Evolutionary conservation across 805 yeast genomes (phyloP), one percentile per base, ranked within the genome.

Genomic region (Lachancea quebecensis): DNA sequence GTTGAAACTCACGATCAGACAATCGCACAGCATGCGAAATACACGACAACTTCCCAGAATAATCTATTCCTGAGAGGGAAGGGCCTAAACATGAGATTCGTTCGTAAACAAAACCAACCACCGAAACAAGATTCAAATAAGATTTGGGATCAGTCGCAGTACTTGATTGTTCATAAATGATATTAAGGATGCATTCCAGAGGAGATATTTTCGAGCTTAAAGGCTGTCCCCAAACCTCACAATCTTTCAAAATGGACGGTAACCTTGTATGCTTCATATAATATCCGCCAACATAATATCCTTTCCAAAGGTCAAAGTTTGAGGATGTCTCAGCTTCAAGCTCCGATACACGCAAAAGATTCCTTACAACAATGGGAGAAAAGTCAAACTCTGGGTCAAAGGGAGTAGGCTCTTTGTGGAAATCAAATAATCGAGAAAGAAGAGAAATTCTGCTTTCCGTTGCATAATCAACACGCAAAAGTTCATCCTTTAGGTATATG

Each of bases 251-350:
- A 12, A 42, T 12, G 18, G 32, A 28, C 12, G 46, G 46, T 2
- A 43, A 14, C 14, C 11, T n/a, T 11, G 42, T 38, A 34, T 38
- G 11, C 18, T 44, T 28, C 18, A 44, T 17, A 18, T 32, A 44
- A 39, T 25, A 44, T 11, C 39, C 41, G 10, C 47, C 47, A n/a
- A 53, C 31, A 32, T 46, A 48, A 34, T 50, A 45, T 1, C 55
- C 55, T 10, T 41, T 30, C 55, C 58, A 52, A 10, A 49, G 37
- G 21, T 50, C 38, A 30, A 55, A 56, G 36, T 56, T 50, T 3
- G 39, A 31, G 1, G 59, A 46, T 4, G 45, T 17, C 18, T 40
- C 35, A n/a, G 46, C 35, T 5, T 29, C 18, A 2, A 50, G 46
- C 3, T 46, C 35, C 6, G 44, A 30, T 9, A 41, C 28, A 12